Evolutionary conservation across 2,329 filamentous ascomycete species (phyloP), one percentile per base, ranked within the genome.

Genomic region (Blumeriella jaapii): DNA sequence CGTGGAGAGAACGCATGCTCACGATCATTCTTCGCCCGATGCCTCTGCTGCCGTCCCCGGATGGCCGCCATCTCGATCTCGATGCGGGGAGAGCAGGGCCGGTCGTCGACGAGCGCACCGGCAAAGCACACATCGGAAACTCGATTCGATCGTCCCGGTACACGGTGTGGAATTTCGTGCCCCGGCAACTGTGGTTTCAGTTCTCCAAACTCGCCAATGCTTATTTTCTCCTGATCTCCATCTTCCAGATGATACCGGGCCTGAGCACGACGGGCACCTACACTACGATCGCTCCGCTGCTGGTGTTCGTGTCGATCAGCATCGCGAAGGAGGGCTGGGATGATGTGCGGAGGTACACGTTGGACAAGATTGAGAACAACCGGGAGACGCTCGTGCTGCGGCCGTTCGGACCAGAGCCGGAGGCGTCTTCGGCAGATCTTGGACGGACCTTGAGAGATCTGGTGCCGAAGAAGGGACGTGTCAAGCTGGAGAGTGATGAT

Each of bases 171-270:
- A 82, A 86, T 53, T 96, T 96, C 51, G 53, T 95, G 8, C 87
- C 87, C 0, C 80, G 82, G 41, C 89, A 95, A 57, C 62, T 96
- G 5, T 70, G 89, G 37, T 91, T 85, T 33, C 89, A 96, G 55
- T 94, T 94, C 53, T 89, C 83, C 44, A 93, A 94, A 55, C 66
- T 95, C 26, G 86, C 85, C 48, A 95, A 96, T 61, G 93, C 93
- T 51, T 95, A 95, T 60, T 95, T 96, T 56, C 65, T 96, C 22
- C 69, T 87, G 39, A 79, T 95, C 46, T 83, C 83, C 34, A 79
- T 91, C 42, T 59, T 95, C 41, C 87, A 95, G 56, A 78, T 93
- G 71, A 83, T 95, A 51, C 87, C 87, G 2, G 84, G 82, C 84
- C 65, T 94, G 28, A 93, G 84, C 58, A 93, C 87, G 2, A 93